A percentile compares a stretch with the other conserved stretches of the same genome.
phyloP scores from a whole-genome alignment of 352 stramenopile species.

The Phytophthora cactorum region DNA sequence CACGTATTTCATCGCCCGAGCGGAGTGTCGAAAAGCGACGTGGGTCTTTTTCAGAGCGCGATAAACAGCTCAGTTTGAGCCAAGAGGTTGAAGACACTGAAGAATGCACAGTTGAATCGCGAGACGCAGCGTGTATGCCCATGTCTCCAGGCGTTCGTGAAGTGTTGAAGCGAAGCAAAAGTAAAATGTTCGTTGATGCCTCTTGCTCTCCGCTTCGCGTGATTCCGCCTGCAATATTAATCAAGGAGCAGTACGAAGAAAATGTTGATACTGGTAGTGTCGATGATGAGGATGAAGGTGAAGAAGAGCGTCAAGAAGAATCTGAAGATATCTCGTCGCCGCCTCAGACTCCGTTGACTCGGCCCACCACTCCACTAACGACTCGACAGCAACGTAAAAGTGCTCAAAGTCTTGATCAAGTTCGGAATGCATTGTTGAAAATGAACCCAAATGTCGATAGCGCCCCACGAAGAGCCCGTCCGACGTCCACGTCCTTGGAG shows the following conservation, averaged over 20 bases:
- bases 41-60: slow-evolving; percentile 25
- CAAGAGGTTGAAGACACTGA: slow-evolving; percentile 6
- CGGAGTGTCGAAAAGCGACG: slow-evolving; percentile 34
- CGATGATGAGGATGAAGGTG: slow-evolving; percentile 6
- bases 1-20: slow-evolving; percentile 26
- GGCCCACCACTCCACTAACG: slow-evolving; percentile 6
- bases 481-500: slow-evolving; percentile 7
- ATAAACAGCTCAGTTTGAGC: slow-evolving; percentile 1
- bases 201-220: slow-evolving; percentile 38
- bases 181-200: slow-evolving; percentile 32
- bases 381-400: slow-evolving; percentile 11
- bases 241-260: not conserved
- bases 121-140: slow-evolving; percentile 21
- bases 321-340: slow-evolving; percentile 17
- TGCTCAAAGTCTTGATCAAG: slow-evolving; percentile 36
- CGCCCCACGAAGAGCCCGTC: not conserved
- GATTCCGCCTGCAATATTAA: slow-evolving; percentile 25
- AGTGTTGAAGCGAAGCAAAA: slow-evolving; percentile 19
- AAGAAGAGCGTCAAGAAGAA: slow-evolving; percentile 7
- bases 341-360: slow-evolving; percentile 5
- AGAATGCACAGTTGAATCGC: slow-evolving; percentile 4
- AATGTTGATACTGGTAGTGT: not conserved
- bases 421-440: slow-evolving; percentile 32
- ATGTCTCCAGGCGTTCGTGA: slow-evolving; percentile 17
- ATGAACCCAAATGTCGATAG: slow-evolving; percentile 8